Evolutionary conservation across 371 early-diverging fungal species (phyloP).

Genomic region (Fennellomyces sp.): DNA sequence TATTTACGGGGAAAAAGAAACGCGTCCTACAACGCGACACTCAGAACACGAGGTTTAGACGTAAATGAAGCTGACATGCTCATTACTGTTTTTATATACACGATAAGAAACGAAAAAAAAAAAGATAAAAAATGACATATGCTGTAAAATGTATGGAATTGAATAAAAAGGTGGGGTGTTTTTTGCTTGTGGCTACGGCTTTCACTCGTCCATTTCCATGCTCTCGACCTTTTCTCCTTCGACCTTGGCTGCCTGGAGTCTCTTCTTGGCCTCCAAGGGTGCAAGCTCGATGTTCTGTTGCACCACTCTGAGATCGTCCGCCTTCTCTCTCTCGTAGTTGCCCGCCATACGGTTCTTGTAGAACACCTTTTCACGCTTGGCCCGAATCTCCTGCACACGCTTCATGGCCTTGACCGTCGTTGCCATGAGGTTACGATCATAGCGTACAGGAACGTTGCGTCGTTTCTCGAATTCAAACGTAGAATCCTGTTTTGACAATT

Average conservation of each 20-base stretch:
- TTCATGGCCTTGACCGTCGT: slow-evolving; percentile 97
- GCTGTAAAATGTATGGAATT: background rate
- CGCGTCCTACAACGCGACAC: no score
- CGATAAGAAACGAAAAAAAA: slow-evolving; percentile 1
- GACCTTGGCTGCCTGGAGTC: slow-evolving; percentile 63
- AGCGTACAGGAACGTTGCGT: slow-evolving; percentile 95
- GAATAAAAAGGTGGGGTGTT: background rate
- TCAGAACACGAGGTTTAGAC: no score
- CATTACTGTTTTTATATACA: slow-evolving; percentile 2
- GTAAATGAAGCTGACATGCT: no score
- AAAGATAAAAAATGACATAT: background rate
- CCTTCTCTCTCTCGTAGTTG: slow-evolving; percentile 77
- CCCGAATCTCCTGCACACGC: slow-evolving; percentile 90
- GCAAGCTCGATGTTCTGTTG: slow-evolving; percentile 88
- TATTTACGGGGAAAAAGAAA: no score
- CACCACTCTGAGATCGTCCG: slow-evolving; percentile 74
- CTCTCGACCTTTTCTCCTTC: slow-evolving; percentile 49
- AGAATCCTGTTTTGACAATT: slow-evolving; percentile 68
- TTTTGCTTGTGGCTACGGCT: no score
- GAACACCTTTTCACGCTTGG: slow-evolving; percentile 90
- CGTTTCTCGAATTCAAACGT: slow-evolving; percentile 98
- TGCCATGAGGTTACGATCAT: slow-evolving; percentile 94
- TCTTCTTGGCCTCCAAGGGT: slow-evolving; percentile 64
- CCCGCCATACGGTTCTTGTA: slow-evolving; percentile 86
- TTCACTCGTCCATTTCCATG: slow-evolving; percentile 63